Evolutionary conservation across 1,139 yeast species (phyloP).

Genomic region (Kodamaea ohmeri): DNA sequence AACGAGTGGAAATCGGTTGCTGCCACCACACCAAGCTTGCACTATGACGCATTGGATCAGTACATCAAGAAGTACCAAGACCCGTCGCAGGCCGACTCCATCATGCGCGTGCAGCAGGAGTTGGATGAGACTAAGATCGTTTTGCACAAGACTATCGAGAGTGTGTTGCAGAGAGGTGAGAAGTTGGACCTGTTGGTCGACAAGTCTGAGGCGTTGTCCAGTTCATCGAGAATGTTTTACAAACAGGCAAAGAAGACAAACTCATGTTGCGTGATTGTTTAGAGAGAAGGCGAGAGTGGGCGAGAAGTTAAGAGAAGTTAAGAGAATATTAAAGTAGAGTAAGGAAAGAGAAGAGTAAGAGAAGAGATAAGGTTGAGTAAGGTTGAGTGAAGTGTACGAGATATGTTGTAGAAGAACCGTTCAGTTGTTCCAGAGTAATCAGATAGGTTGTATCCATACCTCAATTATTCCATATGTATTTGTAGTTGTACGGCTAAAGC

Average conservation of each 20-base stretch:
- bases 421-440: too few species aligned
- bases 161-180: constrained; percentile 94
- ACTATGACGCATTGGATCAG: constrained; percentile 60
- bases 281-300: too few species aligned
- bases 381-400: too few species aligned
- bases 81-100: constrained; percentile 94
- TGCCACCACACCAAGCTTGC: constrained; percentile 47
- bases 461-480: too few species aligned
- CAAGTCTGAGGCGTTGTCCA: constrained; percentile 88
- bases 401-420: too few species aligned
- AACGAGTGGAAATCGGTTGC: constrained; percentile 61
- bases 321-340: background rate
- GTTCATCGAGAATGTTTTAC: constrained; percentile 89
- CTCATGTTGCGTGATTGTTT: constrained; percentile 76
- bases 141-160: constrained; percentile 91
- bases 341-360: background rate
- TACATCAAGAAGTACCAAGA: constrained; percentile 88
- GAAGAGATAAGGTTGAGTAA: background rate
- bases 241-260: constrained; percentile 97
- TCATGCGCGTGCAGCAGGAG: constrained; percentile 96
- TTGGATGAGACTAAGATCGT: constrained; percentile 97
- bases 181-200: constrained; percentile 91
- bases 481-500: too few species aligned
- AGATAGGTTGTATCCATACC: too few species aligned
- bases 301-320: too few species aligned